Evolutionary conservation across 2,329 filamentous ascomycete species (phyloP).

Genomic region (Cladosporium sphaerospermum): DNA sequence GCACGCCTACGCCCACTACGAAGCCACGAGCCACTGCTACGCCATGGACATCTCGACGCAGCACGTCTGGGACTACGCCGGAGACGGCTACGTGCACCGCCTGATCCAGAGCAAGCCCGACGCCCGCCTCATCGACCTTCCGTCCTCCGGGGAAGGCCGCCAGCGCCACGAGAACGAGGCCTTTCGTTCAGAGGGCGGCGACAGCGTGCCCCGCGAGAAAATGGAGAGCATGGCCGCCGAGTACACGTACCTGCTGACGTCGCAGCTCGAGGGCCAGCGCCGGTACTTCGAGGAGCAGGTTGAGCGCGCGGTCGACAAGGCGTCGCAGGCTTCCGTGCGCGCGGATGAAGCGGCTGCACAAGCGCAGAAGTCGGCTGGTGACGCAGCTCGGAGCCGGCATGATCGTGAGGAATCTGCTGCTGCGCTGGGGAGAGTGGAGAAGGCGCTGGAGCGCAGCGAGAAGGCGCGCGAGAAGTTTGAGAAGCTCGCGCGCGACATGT

Average conservation of each 20-base stretch:
- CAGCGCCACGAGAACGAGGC: slow-evolving; percentile 32
- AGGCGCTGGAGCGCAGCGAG: slow-evolving; percentile 62
- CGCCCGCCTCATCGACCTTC: slow-evolving; percentile 70
- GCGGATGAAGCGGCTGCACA: slow-evolving; percentile 55
- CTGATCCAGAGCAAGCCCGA: slow-evolving; percentile 91
- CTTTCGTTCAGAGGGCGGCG: slow-evolving; percentile 43
- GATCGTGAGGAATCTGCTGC: slow-evolving; percentile 48
- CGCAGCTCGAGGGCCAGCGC: slow-evolving; percentile 86
- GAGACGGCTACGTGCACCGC: slow-evolving; percentile 91
- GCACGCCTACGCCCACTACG: slow-evolving; percentile 90
- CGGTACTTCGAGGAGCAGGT: slow-evolving; percentile 92
- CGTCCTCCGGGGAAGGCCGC: slow-evolving; percentile 36
- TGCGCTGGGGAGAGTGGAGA: slow-evolving; percentile 63
- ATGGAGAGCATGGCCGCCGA: slow-evolving; percentile 79
- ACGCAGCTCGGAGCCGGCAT: slow-evolving; percentile 47
- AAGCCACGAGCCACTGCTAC: slow-evolving; percentile 82
- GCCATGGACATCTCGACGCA: slow-evolving; percentile 89
- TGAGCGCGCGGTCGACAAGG: slow-evolving; percentile 83
- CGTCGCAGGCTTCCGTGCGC: slow-evolving; percentile 61
- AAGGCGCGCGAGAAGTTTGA: slow-evolving; percentile 65
- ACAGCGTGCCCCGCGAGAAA: slow-evolving; percentile 66
- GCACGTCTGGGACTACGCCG: slow-evolving; percentile 96
- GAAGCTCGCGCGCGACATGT: slow-evolving; percentile 66
- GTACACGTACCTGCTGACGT: slow-evolving; percentile 89
- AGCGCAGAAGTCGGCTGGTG: slow-evolving; percentile 21